Conservation (phyloP, 2,329 filamentous ascomycete species). For the Peltaster fructicola region DNA sequence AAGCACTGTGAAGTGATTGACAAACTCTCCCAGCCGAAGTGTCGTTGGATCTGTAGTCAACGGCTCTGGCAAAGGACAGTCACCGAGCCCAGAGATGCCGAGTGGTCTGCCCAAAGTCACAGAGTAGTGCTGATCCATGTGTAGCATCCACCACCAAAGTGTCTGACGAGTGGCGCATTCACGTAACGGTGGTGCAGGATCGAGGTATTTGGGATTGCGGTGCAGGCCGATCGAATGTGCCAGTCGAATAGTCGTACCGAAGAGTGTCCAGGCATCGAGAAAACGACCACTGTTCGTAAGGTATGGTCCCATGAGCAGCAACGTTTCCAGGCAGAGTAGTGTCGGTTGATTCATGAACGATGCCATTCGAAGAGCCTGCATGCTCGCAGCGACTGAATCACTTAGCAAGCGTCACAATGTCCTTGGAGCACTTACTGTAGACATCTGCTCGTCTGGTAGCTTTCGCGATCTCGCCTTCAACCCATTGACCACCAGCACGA, state of each 20-base stretch:
- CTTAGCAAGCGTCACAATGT: constrained; percentile 5
- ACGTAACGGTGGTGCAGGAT: constrained; percentile 24
- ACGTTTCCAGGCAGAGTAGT: constrained; percentile 26
- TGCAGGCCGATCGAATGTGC: constrained; percentile 33
- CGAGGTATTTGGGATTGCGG: constrained; percentile 28
- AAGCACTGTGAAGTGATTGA: constrained; percentile 30
- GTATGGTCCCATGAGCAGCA: constrained; percentile 32
- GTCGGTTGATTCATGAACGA: constrained; percentile 33
- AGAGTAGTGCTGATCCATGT: constrained; percentile 34
- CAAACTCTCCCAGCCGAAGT: constrained; percentile 28
- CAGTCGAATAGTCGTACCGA: constrained; percentile 30
- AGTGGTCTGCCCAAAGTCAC: constrained; percentile 32
- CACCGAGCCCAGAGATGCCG: constrained; percentile 31
- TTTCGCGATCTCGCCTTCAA: constrained; percentile 18
- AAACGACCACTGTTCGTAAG: constrained; percentile 32
- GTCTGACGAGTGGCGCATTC: constrained; percentile 26
- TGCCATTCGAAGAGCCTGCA: constrained; percentile 31
- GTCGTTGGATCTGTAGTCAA: constrained; percentile 27
- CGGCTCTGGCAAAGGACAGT: constrained; percentile 29
- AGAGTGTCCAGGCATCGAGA: constrained; percentile 32
- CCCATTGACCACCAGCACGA: constrained; percentile 22
- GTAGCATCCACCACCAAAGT: constrained; percentile 36
- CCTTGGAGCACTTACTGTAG: constrained; percentile 23
- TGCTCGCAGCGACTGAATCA: constrained; percentile 27
- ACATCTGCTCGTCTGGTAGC: constrained; percentile 24